Evolutionary conservation across 306 rosid species (phyloP).

Genomic region (Dalbergia cultrata): DNA sequence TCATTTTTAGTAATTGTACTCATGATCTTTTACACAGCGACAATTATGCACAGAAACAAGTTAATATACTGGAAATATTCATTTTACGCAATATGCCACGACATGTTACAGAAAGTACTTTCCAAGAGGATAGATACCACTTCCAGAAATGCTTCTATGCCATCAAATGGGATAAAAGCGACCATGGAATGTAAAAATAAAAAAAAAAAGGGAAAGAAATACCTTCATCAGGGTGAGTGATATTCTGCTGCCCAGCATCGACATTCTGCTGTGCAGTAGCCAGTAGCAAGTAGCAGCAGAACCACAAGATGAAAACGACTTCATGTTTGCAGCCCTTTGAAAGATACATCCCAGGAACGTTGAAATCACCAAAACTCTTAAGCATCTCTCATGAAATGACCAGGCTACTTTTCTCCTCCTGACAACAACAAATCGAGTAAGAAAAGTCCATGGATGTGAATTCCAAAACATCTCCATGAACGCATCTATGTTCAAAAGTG

Average conservation of each 20-base stretch:
- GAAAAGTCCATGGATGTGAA: constrained; percentile 30
- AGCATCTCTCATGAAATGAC: constrained; percentile 42
- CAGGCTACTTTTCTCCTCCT: constrained; percentile 47
- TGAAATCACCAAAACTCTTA: constrained; percentile 41
- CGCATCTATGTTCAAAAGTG: background rate
- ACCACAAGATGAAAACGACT: constrained; percentile 54
- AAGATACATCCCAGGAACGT: constrained; percentile 59
- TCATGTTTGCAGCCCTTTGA: constrained; percentile 55
- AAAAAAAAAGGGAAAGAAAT: background rate
- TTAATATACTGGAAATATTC: background rate
- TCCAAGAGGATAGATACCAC: constrained; percentile 20
- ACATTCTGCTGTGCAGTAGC: constrained; percentile 49
- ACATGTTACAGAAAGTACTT: constrained; percentile 17
- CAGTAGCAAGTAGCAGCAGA: constrained; percentile 58
- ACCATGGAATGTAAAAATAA: constrained; percentile 23
- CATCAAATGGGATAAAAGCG: constrained; percentile 30
- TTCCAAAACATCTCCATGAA: constrained; percentile 29
- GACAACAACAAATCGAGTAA: constrained; percentile 43
- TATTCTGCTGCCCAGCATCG: constrained; percentile 45
- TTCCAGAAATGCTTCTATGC: constrained; percentile 21
- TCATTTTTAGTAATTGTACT: constrained; percentile 8
- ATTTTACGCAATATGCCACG: background rate
- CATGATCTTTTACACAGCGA: background rate
- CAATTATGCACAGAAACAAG: constrained; percentile 4
- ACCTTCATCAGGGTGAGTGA: constrained; percentile 74